phyloP scores from a whole-genome alignment of 768 basidiomycete genomes.

The Boletus subparvulus region DNA sequence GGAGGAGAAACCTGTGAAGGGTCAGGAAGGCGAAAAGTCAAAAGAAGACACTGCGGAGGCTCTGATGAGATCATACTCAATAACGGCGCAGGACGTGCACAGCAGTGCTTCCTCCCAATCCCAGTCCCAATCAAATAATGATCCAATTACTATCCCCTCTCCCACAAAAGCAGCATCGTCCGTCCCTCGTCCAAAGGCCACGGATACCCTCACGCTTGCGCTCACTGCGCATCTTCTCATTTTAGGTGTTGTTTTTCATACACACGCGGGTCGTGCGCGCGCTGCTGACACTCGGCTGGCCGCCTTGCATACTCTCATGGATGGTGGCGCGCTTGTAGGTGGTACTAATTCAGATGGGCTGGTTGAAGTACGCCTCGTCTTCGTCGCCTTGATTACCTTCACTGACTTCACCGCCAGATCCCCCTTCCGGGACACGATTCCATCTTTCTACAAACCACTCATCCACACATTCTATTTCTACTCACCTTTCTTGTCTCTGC shows the following conservation, averaged over 20 bases:
- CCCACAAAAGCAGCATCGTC: conserved; percentile 1
- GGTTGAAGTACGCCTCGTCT: conserved; percentile 34
- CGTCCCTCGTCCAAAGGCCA: conserved; percentile 20
- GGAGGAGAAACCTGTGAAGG: conserved; percentile 6
- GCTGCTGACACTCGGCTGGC: conserved; percentile 52
- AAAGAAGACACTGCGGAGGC: conserved; percentile 12
- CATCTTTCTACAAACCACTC: conserved; percentile 58
- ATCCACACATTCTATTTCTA: conserved; percentile 62
- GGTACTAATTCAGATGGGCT: conserved; percentile 37
- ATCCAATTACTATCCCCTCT: neutral
- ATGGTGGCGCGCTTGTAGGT: conserved; percentile 49
- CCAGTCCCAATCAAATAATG: conserved; percentile 16
- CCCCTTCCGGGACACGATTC: conserved; percentile 39
- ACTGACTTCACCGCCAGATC: conserved; percentile 21
- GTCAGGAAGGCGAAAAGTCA: conserved; percentile 3
- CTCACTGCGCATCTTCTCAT: conserved; percentile 62
- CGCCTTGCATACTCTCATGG: conserved; percentile 65
- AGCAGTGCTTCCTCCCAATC: conserved; percentile 22
- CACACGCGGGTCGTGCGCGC: conserved; percentile 53
- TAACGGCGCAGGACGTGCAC: conserved; percentile 30
- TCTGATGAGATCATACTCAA: conserved; percentile 31
- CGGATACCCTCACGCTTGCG: conserved; percentile 35
- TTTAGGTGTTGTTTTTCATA: conserved; percentile 59
- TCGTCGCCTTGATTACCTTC: conserved; percentile 16
- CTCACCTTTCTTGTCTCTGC: conserved; percentile 68